These are phyloP conservation scores for Bisporella sp. DNA, from an alignment of 2,329 filamentous ascomycete species.

Conservation along the genomic window DNA sequence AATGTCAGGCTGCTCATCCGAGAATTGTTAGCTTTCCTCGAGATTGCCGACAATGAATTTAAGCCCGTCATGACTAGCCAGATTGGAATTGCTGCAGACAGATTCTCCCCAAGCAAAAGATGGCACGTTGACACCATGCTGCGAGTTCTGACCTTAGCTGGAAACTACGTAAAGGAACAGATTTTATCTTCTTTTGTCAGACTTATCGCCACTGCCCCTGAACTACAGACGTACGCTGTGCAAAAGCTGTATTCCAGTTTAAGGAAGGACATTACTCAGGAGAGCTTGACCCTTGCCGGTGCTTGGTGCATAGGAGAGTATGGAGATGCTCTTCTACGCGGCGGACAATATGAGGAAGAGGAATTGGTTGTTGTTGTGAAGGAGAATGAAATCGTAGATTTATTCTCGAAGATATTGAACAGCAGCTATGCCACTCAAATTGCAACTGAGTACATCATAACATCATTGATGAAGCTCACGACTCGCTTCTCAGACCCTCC, in stretches of 20 bases:
- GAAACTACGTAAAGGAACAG: slow-evolving; percentile 96
- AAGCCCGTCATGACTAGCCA: slow-evolving; percentile 98
- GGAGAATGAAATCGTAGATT: slow-evolving; percentile 83
- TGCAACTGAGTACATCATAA: slow-evolving; percentile 92
- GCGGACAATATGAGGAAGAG: slow-evolving; percentile 90
- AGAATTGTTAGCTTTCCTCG: slow-evolving; percentile 88
- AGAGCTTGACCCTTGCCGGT: slow-evolving; percentile 85
- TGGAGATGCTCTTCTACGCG: slow-evolving; percentile 80
- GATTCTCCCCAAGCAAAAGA: slow-evolving; percentile 92
- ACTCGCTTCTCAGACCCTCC: slow-evolving; percentile 75
- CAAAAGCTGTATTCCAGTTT: slow-evolving; percentile 89
- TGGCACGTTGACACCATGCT: slow-evolving; percentile 99
- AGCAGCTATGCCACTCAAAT: slow-evolving; percentile 91
- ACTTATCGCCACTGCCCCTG: slow-evolving; percentile 87
- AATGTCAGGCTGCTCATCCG: slow-evolving; percentile 92
- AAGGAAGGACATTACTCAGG: slow-evolving; percentile 96
- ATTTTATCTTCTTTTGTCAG: slow-evolving; percentile 96
- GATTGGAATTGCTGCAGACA: slow-evolving; percentile 93
- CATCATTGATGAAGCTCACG: slow-evolving; percentile 89
- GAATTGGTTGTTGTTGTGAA: slow-evolving; percentile 75
- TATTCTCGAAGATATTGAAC: slow-evolving; percentile 88
- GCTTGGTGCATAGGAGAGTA: slow-evolving; percentile 98
- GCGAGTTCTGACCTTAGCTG: slow-evolving; percentile 84
- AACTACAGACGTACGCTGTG: slow-evolving; percentile 92
- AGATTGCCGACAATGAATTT: slow-evolving; percentile 97